Percentiles rank a stretch among this genome's conserved stretches.
These are phyloP conservation scores for Breviolum minutum DNA, from an alignment of 73 alveolate species.

Conservation along the genomic window DNA sequence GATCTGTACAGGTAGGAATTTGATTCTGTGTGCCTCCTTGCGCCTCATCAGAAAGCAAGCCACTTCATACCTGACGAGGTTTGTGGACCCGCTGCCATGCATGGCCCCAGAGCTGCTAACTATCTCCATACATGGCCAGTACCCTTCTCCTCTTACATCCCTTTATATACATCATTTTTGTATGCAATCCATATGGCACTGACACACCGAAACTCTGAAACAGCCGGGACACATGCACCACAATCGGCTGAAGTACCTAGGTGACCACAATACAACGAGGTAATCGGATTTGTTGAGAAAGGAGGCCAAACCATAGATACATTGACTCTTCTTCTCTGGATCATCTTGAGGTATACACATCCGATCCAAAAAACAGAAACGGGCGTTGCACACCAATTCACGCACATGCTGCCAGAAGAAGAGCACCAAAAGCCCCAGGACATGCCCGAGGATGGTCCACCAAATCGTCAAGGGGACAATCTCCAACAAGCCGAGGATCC, in stretches of 20 bases:
- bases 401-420: slow-evolving; percentile 67
- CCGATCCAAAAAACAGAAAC: background rate
- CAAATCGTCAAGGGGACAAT: slow-evolving; percentile 9
- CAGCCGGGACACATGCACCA: slow-evolving; percentile 8
- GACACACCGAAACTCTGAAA: background rate
- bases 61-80: slow-evolving; percentile 3
- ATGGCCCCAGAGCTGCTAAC: too few species aligned
- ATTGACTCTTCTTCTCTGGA: background rate
- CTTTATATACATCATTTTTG: too few species aligned
- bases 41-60: slow-evolving; percentile 55
- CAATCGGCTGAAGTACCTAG: slow-evolving; percentile 13
- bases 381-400: background rate
- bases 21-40: background rate
- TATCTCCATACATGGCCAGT: too few species aligned
- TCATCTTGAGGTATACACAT: slow-evolving; percentile 42
- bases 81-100: too few species aligned
- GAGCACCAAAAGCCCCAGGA: background rate
- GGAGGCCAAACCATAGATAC: slow-evolving; percentile 36
- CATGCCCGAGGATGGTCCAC: background rate
- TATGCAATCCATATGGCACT: too few species aligned
- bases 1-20: slow-evolving; percentile 29
- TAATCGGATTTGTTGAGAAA: background rate
- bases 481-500: background rate
- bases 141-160: too few species aligned
- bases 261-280: slow-evolving; percentile 39